These are phyloP conservation scores for Tricholoma sp. DNA, from an alignment of 768 basidiomycete species.

Conservation along the genomic window DNA sequence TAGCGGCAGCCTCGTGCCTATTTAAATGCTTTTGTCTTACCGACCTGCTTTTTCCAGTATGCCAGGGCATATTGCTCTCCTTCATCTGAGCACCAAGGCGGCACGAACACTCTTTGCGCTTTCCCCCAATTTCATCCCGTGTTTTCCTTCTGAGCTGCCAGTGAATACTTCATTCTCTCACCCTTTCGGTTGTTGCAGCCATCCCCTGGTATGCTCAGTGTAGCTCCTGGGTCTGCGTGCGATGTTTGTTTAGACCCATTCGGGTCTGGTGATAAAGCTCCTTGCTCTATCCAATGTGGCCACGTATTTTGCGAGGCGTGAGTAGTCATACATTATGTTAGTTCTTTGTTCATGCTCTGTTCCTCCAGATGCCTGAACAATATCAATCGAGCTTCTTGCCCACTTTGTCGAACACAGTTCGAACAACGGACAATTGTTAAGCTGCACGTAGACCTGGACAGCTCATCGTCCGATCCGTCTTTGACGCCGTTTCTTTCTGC, in stretches of 20 bases:
- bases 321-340: constrained; percentile 14
- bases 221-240: constrained; percentile 63
- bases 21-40: constrained; percentile 29
- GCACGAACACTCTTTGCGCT: constrained; percentile 12
- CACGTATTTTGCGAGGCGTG: constrained; percentile 61
- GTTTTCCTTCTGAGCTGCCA: not conserved
- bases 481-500: constrained; percentile 20
- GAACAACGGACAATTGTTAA: constrained; percentile 39
- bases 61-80: constrained; percentile 31
- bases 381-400: constrained; percentile 33
- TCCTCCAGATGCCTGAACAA: constrained; percentile 1
- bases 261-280: constrained; percentile 44
- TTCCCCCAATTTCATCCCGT: constrained; percentile 8
- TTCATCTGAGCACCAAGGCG: constrained; percentile 8
- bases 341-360: constrained; percentile 4
- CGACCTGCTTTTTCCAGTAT: constrained; percentile 27
- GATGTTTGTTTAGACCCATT: constrained; percentile 74
- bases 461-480: constrained; percentile 8
- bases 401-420: constrained; percentile 59
- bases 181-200: constrained; percentile 9
- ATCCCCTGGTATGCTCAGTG: constrained; percentile 52
- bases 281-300: constrained; percentile 65
- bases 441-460: constrained; percentile 58
- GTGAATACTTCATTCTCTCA: constrained; percentile 5
- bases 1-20: constrained; percentile 38